Evolutionary conservation across 768 basidiomycete species (phyloP).

Genomic region (Phallus indusiatus): DNA sequence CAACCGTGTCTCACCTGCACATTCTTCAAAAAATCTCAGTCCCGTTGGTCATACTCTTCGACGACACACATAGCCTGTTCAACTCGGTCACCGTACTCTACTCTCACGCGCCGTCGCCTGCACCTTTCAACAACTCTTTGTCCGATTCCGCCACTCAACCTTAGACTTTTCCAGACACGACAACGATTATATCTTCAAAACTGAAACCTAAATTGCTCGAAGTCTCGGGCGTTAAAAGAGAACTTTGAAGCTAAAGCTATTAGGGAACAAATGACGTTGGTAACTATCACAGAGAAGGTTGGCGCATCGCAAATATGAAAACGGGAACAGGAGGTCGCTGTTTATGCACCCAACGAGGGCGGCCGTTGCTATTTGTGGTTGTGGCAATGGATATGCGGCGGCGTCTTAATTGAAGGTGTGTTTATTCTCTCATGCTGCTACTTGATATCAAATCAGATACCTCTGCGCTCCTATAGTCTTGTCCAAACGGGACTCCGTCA

Average conservation of each 20-base stretch:
- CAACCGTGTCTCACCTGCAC: constrained; percentile 54
- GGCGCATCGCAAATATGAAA: no score
- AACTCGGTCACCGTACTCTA: neutral
- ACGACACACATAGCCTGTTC: constrained; percentile 44
- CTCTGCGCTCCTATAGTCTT: constrained; percentile 39
- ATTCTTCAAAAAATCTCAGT: constrained; percentile 60
- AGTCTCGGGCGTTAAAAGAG: constrained; percentile 74
- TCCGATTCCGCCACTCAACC: constrained; percentile 29
- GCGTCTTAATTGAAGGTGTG: neutral
- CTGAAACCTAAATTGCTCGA: no score
- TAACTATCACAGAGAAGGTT: constrained; percentile 64
- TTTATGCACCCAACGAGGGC: no score
- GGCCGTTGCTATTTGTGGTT: no score
- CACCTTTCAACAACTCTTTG: constrained; percentile 37
- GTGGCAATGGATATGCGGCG: no score
- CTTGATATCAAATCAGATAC: neutral
- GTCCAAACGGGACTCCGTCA: constrained; percentile 50
- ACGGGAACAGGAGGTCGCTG: no score
- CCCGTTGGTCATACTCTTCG: constrained; percentile 67
- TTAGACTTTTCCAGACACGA: constrained; percentile 62
- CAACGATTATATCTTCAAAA: constrained; percentile 58
- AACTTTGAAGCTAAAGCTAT: constrained; percentile 61
- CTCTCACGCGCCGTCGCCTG: constrained; percentile 7
- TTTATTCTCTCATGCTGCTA: neutral
- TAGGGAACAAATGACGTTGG: constrained; percentile 58